Evolutionary conservation across 179 eudicot genomes (phyloP).

Genomic region (Spinacia oleracea): DNA sequence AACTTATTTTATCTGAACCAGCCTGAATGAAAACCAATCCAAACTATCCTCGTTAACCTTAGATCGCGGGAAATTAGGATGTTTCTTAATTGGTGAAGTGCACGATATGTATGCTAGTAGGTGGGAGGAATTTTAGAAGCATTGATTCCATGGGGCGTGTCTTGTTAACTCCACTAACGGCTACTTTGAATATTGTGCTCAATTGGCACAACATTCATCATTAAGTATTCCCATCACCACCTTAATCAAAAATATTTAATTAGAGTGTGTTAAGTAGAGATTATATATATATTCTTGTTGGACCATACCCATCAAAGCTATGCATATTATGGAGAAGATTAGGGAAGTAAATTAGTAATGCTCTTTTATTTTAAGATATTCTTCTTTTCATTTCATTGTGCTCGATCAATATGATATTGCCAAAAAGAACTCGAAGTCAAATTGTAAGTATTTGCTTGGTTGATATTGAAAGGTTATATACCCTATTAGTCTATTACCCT

Average conservation of each 20-base stretch:
- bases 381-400: not conserved
- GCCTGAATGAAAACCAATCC: no score
- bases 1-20: no score
- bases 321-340: not conserved
- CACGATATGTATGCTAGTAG: constrained; percentile 27
- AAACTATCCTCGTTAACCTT: no score
- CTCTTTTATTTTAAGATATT: not conserved
- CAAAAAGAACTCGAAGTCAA: no score
- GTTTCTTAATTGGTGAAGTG: not conserved
- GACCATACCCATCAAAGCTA: not conserved
- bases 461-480: no score
- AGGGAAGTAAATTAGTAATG: not conserved
- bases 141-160: constrained; percentile 2
- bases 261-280: not conserved
- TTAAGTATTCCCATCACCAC: constrained; percentile 24
- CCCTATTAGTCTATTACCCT: no score
- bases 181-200: constrained; percentile 8
- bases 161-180: constrained; percentile 20
- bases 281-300: constrained; percentile 1
- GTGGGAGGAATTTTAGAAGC: constrained; percentile 22
- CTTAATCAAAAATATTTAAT: not conserved
- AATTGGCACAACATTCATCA: constrained; percentile 19
- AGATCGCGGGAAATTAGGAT: no score
- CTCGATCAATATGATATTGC: no score
- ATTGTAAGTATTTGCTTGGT: no score